phyloP scores from a whole-genome alignment of 2,329 filamentous ascomycete genomes.

The Aureobasidium namibiae region DNA sequence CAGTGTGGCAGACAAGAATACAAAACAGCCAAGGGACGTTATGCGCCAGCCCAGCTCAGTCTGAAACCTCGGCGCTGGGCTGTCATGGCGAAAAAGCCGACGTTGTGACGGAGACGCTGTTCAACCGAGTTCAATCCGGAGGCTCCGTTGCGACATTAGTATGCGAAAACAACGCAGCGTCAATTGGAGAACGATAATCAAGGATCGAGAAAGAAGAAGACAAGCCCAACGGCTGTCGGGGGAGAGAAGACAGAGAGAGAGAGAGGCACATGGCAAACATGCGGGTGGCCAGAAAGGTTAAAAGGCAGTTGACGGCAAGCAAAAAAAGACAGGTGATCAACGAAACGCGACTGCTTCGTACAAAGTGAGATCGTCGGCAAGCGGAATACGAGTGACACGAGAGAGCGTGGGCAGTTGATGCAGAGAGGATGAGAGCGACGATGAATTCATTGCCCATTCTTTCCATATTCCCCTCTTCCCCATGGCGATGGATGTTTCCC shows the following conservation, averaged over 20 bases:
- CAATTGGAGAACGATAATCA: neutral
- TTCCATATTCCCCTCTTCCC: neutral
- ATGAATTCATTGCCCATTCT: neutral
- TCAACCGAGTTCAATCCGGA: slow-evolving; percentile 2
- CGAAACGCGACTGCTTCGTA: slow-evolving; percentile 1
- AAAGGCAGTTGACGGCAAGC: neutral
- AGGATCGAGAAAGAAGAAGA: neutral
- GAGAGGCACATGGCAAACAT: slow-evolving; percentile 2
- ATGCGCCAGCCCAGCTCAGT: neutral
- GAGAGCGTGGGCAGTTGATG: neutral
- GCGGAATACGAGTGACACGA: neutral
- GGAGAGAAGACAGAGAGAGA: neutral
- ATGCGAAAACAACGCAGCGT: neutral
- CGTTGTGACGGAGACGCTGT: neutral
- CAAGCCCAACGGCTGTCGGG: neutral
- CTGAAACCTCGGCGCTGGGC: slow-evolving; percentile 8
- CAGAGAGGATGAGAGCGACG: neutral
- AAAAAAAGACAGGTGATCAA: slow-evolving; percentile 1
- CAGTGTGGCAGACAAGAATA: neutral
- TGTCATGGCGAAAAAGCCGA: neutral
- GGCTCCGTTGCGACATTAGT: neutral
- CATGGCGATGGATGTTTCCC: neutral
- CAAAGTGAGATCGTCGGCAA: slow-evolving; percentile 3
- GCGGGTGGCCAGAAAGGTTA: neutral
- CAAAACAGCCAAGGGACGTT: slow-evolving; percentile 10